These are phyloP conservation scores for Oenanthe javanica DNA, from an alignment of 140 eudicot species.

Conservation along the genomic window DNA sequence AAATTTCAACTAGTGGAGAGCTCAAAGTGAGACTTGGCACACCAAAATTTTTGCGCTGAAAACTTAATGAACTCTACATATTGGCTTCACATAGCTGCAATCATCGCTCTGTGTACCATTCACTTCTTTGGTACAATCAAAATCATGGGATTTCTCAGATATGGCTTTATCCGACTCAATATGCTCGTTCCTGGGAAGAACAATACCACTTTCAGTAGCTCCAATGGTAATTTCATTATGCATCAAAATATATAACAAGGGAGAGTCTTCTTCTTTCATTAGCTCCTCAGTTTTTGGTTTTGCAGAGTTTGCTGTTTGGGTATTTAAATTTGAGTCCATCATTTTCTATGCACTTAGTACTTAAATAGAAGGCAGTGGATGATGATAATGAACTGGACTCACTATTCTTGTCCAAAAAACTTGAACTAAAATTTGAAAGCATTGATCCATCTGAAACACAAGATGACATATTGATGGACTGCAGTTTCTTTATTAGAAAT, in stretches of 20 bases:
- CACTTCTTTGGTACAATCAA: slow-evolving; percentile 13
- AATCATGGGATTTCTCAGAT: slow-evolving; percentile 20
- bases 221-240: background rate
- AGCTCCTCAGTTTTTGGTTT: slow-evolving; percentile 13
- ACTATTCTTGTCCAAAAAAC: slow-evolving; percentile 27
- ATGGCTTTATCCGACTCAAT: slow-evolving; percentile 23
- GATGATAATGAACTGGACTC: slow-evolving; percentile 38
- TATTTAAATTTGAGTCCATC: slow-evolving; percentile 18
- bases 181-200: slow-evolving; percentile 21
- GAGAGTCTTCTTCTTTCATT: background rate
- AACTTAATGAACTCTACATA: slow-evolving; percentile 9
- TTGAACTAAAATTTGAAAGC: slow-evolving; percentile 10
- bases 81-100: slow-evolving; percentile 6
- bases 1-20: background rate
- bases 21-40: background rate
- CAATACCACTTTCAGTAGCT: slow-evolving; percentile 17
- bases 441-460: slow-evolving; percentile 42
- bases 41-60: background rate
- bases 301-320: slow-evolving; percentile 10
- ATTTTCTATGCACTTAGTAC: slow-evolving; percentile 23
- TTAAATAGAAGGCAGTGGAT: slow-evolving; percentile 19
- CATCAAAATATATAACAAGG: background rate
- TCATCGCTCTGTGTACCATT: slow-evolving; percentile 19
- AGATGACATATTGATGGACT: slow-evolving; percentile 41
- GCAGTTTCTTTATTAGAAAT: slow-evolving; percentile 49